phyloP scores from a whole-genome alignment of 305 asterid genomes.

The Plantago coronopus region DNA sequence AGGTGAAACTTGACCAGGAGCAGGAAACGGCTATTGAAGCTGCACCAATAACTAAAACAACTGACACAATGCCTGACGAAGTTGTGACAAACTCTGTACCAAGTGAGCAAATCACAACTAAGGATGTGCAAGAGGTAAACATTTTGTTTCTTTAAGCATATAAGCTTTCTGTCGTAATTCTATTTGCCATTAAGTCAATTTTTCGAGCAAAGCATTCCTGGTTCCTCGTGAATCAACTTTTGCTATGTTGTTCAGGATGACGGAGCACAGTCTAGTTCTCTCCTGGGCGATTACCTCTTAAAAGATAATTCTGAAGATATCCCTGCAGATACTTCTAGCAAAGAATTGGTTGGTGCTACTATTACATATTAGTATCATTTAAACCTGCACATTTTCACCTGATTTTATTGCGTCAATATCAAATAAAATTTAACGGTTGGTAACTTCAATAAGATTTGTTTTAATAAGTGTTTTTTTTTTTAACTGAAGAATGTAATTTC shows the following conservation, averaged over 20 bases:
- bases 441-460: slow-evolving; percentile 15
- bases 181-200: slow-evolving; percentile 20
- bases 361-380: background rate
- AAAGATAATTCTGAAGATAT: slow-evolving; percentile 38
- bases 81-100: slow-evolving; percentile 31
- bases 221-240: slow-evolving; percentile 36
- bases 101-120: slow-evolving; percentile 32
- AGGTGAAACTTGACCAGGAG: slow-evolving; percentile 35
- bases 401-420: slow-evolving; percentile 12
- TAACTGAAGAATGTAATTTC: slow-evolving; percentile 48
- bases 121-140: slow-evolving; percentile 47
- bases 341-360: slow-evolving; percentile 43
- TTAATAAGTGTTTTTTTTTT: slow-evolving; percentile 19
- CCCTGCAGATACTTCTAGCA: slow-evolving; percentile 35
- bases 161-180: slow-evolving; percentile 6
- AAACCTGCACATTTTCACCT: slow-evolving; percentile 6
- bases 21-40: slow-evolving; percentile 39
- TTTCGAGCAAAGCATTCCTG: slow-evolving; percentile 24
- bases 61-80: slow-evolving; percentile 33
- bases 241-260: slow-evolving; percentile 49
- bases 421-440: slow-evolving; percentile 5
- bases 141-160: slow-evolving; percentile 15
- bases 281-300: slow-evolving; percentile 67
- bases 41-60: slow-evolving; percentile 28
- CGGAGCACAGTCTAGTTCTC: slow-evolving; percentile 40